phyloP scores from a whole-genome alignment of 192 early-diverging fungal genomes.

The Phlyctochytrium planicorne region DNA sequence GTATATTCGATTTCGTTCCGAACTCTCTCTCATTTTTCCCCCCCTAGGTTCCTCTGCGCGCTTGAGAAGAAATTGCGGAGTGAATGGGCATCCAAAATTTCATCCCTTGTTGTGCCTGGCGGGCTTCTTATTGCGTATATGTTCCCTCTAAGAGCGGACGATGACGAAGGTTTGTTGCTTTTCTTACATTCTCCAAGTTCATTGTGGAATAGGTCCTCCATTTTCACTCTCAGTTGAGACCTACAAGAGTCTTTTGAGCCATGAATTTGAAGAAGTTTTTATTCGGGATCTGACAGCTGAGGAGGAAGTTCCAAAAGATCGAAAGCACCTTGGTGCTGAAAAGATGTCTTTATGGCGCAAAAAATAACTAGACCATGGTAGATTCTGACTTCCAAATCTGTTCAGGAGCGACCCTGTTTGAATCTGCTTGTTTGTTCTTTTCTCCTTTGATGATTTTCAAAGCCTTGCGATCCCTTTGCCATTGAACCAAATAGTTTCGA shows the following conservation, averaged over 20 bases:
- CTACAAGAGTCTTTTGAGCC: conserved; percentile 44
- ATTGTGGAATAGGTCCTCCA: no score
- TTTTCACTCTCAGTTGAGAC: conserved; percentile 62
- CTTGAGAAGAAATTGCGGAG: conserved; percentile 60
- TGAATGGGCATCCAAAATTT: conserved; percentile 66
- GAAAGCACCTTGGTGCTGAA: not conserved
- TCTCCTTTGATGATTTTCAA: no score
- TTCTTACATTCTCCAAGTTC: no score
- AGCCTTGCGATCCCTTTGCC: no score
- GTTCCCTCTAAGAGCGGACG: conserved; percentile 65
- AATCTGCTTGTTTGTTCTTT: no score
- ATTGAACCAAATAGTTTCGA: no score
- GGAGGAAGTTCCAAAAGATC: not conserved
- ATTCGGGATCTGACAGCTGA: conserved; percentile 6
- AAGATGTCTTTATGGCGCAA: conserved; percentile 30
- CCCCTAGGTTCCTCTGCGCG: conserved; percentile 73
- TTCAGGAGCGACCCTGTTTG: no score
- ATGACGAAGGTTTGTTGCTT: no score
- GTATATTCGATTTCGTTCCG: no score
- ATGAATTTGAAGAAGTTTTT: conserved; percentile 27
- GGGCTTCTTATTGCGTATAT: conserved; percentile 75
- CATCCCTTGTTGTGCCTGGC: conserved; percentile 61
- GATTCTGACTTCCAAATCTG: no score
- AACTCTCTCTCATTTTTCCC: not conserved
- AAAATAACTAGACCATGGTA: no score